Conservation (phyloP, 257 asterid genomes). For the Leptodermis oblonga region DNA sequence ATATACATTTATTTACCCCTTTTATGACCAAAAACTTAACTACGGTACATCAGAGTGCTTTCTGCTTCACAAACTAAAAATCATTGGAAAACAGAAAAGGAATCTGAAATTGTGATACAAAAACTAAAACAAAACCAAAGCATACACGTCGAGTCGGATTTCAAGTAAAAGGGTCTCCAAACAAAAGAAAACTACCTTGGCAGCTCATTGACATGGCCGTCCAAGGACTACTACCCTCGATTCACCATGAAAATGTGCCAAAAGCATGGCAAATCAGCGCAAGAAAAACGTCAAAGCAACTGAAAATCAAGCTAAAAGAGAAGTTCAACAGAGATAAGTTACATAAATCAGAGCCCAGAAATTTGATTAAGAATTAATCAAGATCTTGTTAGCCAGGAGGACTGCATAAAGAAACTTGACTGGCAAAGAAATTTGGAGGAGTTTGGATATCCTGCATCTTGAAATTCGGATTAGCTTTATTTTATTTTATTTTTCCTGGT, state of each 20-base stretch:
- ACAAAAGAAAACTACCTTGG: constrained; percentile 21
- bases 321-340: constrained; percentile 9
- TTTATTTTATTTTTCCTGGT: background rate
- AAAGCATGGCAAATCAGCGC: constrained; percentile 19
- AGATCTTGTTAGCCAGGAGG: background rate
- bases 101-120: background rate
- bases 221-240: constrained; percentile 9
- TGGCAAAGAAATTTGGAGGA: background rate
- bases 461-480: background rate
- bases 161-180: constrained; percentile 1
- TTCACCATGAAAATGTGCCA: constrained; percentile 17
- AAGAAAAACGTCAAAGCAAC: constrained; percentile 17
- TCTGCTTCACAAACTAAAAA: background rate
- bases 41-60: background rate
- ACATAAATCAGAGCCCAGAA: constrained; percentile 6
- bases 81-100: background rate
- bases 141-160: constrained; percentile 1
- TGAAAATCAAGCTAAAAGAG: constrained; percentile 14
- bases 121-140: background rate
- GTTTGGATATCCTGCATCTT: background rate
- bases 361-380: background rate
- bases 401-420: constrained; percentile 1
- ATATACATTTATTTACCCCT: constrained; percentile 3
- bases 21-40: background rate
- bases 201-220: constrained; percentile 26